Conservation (phyloP, 78 protist genomes). For the Dictyostelium brefeldianum region DNA sequence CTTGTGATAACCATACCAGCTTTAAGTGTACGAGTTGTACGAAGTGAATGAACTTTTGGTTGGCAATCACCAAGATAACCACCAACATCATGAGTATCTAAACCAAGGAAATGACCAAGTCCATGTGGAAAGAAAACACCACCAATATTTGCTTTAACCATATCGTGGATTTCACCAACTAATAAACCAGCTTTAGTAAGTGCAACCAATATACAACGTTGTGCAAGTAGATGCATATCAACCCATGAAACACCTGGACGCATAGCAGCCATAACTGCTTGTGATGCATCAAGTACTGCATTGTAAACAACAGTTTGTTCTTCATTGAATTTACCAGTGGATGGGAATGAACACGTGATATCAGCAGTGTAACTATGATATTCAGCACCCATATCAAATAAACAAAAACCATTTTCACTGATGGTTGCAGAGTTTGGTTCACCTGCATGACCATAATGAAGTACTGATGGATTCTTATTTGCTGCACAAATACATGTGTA, state of each 20-base stretch:
- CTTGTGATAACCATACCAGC: slow-evolving; percentile 93
- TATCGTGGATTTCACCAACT: slow-evolving; percentile 71
- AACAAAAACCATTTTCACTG: slow-evolving; percentile 76
- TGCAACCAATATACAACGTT: slow-evolving; percentile 57
- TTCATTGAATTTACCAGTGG: slow-evolving; percentile 89
- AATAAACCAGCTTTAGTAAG: slow-evolving; percentile 84
- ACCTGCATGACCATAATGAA: slow-evolving; percentile 92
- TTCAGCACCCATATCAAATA: slow-evolving; percentile 94
- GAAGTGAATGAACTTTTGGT: slow-evolving; percentile 63
- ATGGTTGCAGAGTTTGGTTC: slow-evolving; percentile 77
- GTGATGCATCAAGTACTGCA: slow-evolving; percentile 83
- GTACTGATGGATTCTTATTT: slow-evolving; percentile 83
- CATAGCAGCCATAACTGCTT: slow-evolving; percentile 66
- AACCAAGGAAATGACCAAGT: slow-evolving; percentile 96
- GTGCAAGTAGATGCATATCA: slow-evolving; percentile 89
- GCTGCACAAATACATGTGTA: slow-evolving; percentile 91
- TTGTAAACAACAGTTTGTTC: slow-evolving; percentile 90
- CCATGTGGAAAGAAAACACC: slow-evolving; percentile 95
- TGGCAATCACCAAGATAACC: slow-evolving; percentile 85
- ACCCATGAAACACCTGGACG: slow-evolving; percentile 91
- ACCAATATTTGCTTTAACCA: slow-evolving; percentile 75
- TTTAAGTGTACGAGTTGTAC: slow-evolving; percentile 85
- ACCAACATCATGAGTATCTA: slow-evolving; percentile 97
- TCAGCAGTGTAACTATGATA: slow-evolving; percentile 93
- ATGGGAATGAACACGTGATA: slow-evolving; percentile 94